phyloP scores from a whole-genome alignment of 2,329 filamentous ascomycete genomes.

The Cadophora malorum region DNA sequence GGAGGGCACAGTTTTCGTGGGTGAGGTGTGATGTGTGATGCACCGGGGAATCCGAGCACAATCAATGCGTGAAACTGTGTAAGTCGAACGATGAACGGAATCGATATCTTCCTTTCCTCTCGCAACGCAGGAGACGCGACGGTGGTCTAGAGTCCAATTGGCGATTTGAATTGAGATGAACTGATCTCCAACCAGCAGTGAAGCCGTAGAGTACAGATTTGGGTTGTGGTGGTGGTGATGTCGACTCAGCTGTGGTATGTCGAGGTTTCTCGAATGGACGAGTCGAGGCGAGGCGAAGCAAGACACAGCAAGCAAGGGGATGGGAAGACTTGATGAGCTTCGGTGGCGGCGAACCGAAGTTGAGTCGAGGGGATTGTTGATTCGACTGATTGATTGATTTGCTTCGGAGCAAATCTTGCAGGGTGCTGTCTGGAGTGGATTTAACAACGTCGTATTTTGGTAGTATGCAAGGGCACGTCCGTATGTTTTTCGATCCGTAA shows the following conservation, averaged over 20 bases:
- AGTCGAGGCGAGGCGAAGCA: not conserved
- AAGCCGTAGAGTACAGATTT: conserved; percentile 3
- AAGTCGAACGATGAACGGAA: conserved; percentile 24
- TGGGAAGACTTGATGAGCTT: not conserved
- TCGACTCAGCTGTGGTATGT: not conserved
- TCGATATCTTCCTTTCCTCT: conserved; percentile 7
- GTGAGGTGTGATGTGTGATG: conserved; percentile 27
- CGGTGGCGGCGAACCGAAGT: not conserved
- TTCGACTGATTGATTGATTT: not conserved
- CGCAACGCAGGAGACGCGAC: conserved; percentile 9
- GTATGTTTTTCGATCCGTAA: not conserved
- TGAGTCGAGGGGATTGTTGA: not conserved
- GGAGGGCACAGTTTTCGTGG: conserved; percentile 31
- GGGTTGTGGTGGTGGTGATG: not conserved
- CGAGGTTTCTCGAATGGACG: not conserved
- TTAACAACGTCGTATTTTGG: conserved; percentile 7
- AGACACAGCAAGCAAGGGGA: not conserved
- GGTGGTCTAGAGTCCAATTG: not conserved
- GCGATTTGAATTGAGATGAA: not conserved
- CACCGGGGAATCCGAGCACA: conserved; percentile 34
- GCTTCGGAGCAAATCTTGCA: not conserved
- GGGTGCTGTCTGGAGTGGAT: conserved; percentile 9
- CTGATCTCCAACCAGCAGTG: conserved; percentile 16
- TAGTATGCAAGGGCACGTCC: not conserved
- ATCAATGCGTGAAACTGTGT: conserved; percentile 39